Percentiles rank a stretch among this genome's conserved stretches.
phyloP scores from a whole-genome alignment of 139 green algal species.

The Ettlia oleoabundans region DNA sequence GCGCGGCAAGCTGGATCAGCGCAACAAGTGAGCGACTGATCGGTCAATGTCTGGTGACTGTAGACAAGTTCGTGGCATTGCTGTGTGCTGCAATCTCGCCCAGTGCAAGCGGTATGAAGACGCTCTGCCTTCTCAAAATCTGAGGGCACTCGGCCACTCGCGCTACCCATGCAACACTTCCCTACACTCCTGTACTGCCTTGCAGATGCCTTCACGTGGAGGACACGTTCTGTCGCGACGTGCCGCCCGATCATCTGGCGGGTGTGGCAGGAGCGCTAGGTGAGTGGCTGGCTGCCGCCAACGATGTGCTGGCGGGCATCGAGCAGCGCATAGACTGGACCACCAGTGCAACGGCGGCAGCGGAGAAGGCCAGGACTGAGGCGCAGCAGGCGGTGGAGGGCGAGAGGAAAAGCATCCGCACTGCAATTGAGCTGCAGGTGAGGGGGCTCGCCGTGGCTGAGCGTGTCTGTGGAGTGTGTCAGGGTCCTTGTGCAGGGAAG shows the following conservation, averaged over 20 bases:
- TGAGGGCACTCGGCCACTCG: no score
- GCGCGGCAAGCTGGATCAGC: slow-evolving; percentile 84
- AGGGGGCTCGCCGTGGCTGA: no score
- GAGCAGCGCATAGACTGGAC: slow-evolving; percentile 23
- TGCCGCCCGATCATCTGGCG: slow-evolving; percentile 57
- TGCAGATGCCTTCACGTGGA: slow-evolving; percentile 60
- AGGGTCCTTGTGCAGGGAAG: no score
- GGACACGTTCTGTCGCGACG: slow-evolving; percentile 63
- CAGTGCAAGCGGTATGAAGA: no score
- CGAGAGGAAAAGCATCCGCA: slow-evolving; percentile 55
- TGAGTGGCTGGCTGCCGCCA: slow-evolving; percentile 51
- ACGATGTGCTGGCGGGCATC: background rate
- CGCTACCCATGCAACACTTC: background rate
- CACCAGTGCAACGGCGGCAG: background rate
- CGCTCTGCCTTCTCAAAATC: no score
- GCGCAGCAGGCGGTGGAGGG: slow-evolving; percentile 47
- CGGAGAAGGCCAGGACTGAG: slow-evolving; percentile 20
- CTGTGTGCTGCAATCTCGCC: background rate
- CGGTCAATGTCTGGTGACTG: no score
- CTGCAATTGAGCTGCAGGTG: slow-evolving; percentile 32
- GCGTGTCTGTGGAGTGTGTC: no score
- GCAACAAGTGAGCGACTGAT: slow-evolving; percentile 43
- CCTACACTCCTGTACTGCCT: background rate
- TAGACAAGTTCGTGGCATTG: background rate
- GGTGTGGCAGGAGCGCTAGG: slow-evolving; percentile 53